phyloP scores from a whole-genome alignment of 2,329 filamentous ascomycete species.

The Byssochlamys sp. region DNA sequence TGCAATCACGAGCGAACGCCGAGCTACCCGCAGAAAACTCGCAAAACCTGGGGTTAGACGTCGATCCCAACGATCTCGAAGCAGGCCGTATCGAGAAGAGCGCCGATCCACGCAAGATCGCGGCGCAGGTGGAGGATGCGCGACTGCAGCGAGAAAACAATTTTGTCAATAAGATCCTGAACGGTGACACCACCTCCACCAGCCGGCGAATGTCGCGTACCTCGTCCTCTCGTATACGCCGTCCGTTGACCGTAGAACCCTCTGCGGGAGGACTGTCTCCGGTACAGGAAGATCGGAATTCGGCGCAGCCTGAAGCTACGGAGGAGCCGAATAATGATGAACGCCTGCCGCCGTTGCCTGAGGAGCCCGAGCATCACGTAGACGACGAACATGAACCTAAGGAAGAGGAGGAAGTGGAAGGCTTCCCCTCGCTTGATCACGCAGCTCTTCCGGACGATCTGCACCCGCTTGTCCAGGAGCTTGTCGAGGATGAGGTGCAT shows the following conservation, averaged over 20 bases:
- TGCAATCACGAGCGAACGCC: constrained; percentile 20
- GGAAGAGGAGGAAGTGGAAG: constrained; percentile 6
- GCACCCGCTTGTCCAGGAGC: constrained; percentile 34
- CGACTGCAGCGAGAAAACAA: constrained; percentile 32
- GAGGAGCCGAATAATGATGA: constrained; percentile 12
- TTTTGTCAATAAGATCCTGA: constrained; percentile 27
- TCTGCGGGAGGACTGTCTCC: constrained; percentile 13
- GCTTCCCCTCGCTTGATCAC: constrained; percentile 19
- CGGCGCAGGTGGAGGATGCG: constrained; percentile 38
- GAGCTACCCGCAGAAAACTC: constrained; percentile 25
- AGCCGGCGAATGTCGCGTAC: constrained; percentile 14
- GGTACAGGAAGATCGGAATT: constrained; percentile 15
- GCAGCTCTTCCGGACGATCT: constrained; percentile 33
- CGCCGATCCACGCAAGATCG: constrained; percentile 30
- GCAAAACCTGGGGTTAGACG: constrained; percentile 25
- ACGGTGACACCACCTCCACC: constrained; percentile 15
- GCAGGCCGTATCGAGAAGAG: constrained; percentile 32
- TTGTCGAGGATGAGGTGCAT: constrained; percentile 40
- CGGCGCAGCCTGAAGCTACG: constrained; percentile 3
- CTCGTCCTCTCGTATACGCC: constrained; percentile 14
- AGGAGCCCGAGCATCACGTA: constrained; percentile 7
- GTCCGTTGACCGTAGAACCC: constrained; percentile 12
- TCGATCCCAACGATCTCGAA: constrained; percentile 35
- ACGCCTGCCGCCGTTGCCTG: constrained; percentile 12
- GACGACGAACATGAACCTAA: constrained; percentile 7